Conservation (phyloP, 495 filamentous ascomycete species). For the Ramalina intermedia region DNA sequence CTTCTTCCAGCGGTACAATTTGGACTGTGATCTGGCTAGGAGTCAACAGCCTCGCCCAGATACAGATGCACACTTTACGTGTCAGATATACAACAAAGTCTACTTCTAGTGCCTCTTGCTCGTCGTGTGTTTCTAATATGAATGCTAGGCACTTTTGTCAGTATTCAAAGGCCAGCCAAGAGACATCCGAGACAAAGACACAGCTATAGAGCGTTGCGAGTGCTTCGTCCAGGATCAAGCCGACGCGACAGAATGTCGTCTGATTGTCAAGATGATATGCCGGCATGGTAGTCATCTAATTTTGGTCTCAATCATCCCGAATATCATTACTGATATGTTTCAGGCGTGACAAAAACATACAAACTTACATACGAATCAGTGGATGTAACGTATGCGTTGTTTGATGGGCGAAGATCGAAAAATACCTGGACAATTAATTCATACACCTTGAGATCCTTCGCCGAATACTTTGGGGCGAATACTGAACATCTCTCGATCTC, state of each 20-base stretch:
- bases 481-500: conserved; percentile 88
- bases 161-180: conserved; percentile 52
- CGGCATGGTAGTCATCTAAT: conserved; percentile 47
- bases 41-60: conserved; percentile 12
- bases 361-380: conserved; percentile 78
- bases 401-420: conserved; percentile 50
- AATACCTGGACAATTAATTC: conserved; percentile 74
- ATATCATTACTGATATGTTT: neutral
- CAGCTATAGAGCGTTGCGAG: conserved; percentile 75
- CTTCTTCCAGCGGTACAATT: conserved; percentile 78
- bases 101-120: neutral
- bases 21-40: conserved; percentile 24
- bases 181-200: conserved; percentile 54
- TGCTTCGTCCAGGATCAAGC: conserved; percentile 64
- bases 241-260: conserved; percentile 57
- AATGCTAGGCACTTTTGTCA: conserved; percentile 48
- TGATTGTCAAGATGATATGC: conserved; percentile 71
- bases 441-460: conserved; percentile 61
- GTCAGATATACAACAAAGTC: conserved; percentile 59
- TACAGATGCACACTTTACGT: conserved; percentile 47
- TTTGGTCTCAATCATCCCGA: neutral
- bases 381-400: conserved; percentile 72
- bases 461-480: conserved; percentile 79
- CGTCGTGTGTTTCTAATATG: neutral
- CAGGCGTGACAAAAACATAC: conserved; percentile 79